Evolutionary conservation across 1,139 yeast species (phyloP), one percentile per base, ranked within the genome.

Genomic region (Eremothecium cymbalariae): DNA sequence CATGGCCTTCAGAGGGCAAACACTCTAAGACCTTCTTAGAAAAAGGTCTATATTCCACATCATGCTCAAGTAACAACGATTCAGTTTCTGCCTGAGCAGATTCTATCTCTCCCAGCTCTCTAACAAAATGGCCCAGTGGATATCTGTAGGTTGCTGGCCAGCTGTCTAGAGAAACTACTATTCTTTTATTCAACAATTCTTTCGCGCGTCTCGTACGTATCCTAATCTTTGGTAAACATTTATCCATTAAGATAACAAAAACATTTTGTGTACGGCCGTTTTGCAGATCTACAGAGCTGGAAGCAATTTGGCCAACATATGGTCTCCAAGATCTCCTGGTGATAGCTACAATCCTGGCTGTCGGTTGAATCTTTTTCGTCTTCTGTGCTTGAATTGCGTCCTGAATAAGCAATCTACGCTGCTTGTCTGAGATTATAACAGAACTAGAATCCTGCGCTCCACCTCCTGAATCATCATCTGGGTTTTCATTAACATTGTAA

Each of bases 81-180:
- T 93, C 98, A 3, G 96, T 90, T 62, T 93, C 99, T 1, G 98
- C 98, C 50, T 81, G 86, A 29, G 84, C 83, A 43, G 88, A 77
- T 60, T 93, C 98, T 37, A 88, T 75, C 17, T 74, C 90, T 45
- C 99, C 99, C 22, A 93, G 67, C 26, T 80, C 71, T 50, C 96
- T 72, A 3, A 90, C 90, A 53, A 86, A 90, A 60, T 93, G 99
- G 4, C 98, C 99, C 49, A 82, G 82, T 2, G 99, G 98, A 47
- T 77, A 77, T 44, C 84, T 78, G 8, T 95, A 82, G 41, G 74
- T 70, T 2, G 76, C 64, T 2, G 94, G 82, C 99, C 99, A 93
- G 8, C 86, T 72, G 54, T 93, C 99, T 32, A 93, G 78, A 0
- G 94, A 85, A 16, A 90, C 77, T 6, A 93, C 95, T 37, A 93